Percentiles rank a stretch among this genome's conserved stretches.
Conservation (phyloP, 169 alveolate genomes). For the Eimeria praecox region DNA sequence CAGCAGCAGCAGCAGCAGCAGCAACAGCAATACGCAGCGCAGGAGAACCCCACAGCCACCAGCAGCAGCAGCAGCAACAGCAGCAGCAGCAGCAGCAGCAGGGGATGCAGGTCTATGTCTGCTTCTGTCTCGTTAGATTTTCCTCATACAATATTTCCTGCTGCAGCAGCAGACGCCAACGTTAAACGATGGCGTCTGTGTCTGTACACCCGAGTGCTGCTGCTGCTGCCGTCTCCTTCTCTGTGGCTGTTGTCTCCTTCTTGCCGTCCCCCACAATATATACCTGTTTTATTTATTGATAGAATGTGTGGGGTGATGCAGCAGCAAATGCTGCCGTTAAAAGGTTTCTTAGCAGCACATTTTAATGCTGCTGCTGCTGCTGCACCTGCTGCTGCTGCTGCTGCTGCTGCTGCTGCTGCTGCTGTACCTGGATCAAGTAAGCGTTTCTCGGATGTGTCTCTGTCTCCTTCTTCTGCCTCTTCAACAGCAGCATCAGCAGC, state of each 20-base stretch:
- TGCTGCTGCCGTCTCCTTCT: slow-evolving; percentile 50
- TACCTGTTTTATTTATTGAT: slow-evolving; percentile 29
- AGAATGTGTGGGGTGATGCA: slow-evolving; percentile 3
- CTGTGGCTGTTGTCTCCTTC: background rate
- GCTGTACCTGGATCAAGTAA: background rate
- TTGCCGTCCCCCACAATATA: background rate
- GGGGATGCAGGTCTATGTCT: background rate
- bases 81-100: background rate
- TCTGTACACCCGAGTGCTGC: slow-evolving; percentile 42
- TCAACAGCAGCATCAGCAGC: slow-evolving; percentile 34
- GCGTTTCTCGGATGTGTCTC: background rate
- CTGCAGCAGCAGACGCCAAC: background rate
- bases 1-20: slow-evolving; percentile 51
- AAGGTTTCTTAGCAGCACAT: background rate
- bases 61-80: slow-evolving; percentile 22
- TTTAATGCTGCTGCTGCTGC: slow-evolving; percentile 34
- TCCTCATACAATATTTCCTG: background rate
- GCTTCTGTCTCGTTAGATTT: background rate
- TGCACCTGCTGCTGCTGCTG: slow-evolving; percentile 54
- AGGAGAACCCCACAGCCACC: background rate
- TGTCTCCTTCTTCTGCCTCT: background rate
- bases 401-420: background rate
- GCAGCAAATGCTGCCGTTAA: slow-evolving; percentile 66
- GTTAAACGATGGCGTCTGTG: slow-evolving; percentile 67
- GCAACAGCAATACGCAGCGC: background rate